Conservation (phyloP, 192 early-diverging fungal species). For the Lunasporangiospora selenospora region DNA sequence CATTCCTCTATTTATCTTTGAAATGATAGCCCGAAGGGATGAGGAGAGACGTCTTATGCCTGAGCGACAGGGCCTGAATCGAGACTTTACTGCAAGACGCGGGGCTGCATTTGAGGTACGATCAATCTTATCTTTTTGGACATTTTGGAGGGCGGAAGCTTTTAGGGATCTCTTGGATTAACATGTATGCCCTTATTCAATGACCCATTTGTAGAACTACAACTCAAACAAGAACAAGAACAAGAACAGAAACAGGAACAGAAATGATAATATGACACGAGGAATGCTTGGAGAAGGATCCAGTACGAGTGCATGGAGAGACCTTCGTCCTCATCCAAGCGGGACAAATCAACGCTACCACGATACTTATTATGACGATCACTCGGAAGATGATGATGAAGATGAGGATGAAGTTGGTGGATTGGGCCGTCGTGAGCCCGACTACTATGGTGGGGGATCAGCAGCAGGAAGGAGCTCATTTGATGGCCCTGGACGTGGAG, state of each 20-base stretch:
- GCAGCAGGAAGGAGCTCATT: neutral
- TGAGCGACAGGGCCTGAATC: constrained; percentile 30
- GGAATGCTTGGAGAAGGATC: constrained; percentile 35
- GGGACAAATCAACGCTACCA: constrained; percentile 25
- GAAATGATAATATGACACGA: constrained; percentile 17
- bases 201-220: constrained; percentile 10
- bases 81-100: constrained; percentile 36
- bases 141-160: too few relatives aligned
- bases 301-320: constrained; percentile 39
- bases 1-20: too few relatives aligned
- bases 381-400: constrained; percentile 40
- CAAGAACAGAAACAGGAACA: constrained; percentile 14
- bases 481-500: neutral
- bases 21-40: constrained; percentile 25
- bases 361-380: constrained; percentile 42
- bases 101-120: constrained; percentile 37
- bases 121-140: too few relatives aligned
- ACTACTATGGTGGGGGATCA: constrained; percentile 6
- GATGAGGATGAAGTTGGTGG: neutral
- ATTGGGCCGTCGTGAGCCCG: constrained; percentile 11
- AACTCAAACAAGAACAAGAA: constrained; percentile 32
- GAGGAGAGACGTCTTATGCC: constrained; percentile 39
- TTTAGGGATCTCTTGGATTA: too few relatives aligned
- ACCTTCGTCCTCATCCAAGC: constrained; percentile 27
- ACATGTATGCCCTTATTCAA: too few relatives aligned